Evolutionary conservation across 345 rosid genomes (phyloP).

Genomic region (Eucalyptus tenuipes): DNA sequence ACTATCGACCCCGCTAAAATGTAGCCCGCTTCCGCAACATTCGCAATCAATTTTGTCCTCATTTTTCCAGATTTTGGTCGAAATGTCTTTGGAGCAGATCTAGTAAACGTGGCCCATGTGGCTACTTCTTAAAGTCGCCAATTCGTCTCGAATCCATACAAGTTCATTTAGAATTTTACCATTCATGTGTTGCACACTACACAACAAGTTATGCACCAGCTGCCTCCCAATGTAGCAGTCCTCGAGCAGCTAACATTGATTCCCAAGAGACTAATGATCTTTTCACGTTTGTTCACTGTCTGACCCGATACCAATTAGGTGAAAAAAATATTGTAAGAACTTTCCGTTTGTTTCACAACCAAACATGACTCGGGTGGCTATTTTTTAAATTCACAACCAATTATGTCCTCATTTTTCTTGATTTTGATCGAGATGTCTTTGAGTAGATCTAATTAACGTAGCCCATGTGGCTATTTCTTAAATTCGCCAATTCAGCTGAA

Average conservation of each 20-base stretch:
- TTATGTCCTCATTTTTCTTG: too few relatives aligned
- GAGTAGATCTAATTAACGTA: too few relatives aligned
- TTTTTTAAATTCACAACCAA: too few relatives aligned
- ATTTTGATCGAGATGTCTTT: too few relatives aligned
- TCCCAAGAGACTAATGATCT: neutral
- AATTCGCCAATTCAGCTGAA: too few relatives aligned
- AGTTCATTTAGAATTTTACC: neutral
- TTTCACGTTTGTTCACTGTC: neutral
- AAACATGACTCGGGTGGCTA: too few relatives aligned
- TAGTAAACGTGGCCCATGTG: neutral
- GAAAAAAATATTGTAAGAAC: neutral
- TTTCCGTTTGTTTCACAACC: too few relatives aligned
- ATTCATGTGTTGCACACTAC: neutral
- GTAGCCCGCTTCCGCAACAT: neutral
- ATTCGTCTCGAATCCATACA: neutral
- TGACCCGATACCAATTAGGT: neutral
- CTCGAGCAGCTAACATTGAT: neutral
- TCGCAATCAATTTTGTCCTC: neutral
- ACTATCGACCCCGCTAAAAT: neutral
- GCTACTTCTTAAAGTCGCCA: neutral
- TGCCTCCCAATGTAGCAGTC: neutral
- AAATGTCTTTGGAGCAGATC: neutral
- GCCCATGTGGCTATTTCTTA: too few relatives aligned
- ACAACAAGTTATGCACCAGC: neutral
- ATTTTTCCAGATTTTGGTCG: neutral